A percentile compares a stretch with the other conserved stretches of the same genome.
Evolutionary conservation across 108 stramenopile genomes (phyloP).

Genomic region (Tribonema minus): DNA sequence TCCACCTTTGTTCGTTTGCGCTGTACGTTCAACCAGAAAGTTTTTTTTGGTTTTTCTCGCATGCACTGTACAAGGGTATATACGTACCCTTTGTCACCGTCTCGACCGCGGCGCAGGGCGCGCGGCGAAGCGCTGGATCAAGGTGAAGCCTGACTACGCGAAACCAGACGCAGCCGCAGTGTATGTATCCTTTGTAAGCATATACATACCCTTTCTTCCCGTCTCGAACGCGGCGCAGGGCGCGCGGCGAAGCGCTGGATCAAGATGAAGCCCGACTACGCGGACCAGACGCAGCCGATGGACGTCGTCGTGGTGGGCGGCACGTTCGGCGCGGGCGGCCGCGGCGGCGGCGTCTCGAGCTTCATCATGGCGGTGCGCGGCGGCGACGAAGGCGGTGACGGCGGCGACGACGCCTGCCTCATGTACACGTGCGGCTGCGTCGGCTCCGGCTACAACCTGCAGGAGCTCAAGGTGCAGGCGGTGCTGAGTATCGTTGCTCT

Average conservation of each 20-base stretch:
- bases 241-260: too few species aligned
- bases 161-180: neutral
- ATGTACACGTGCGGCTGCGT: neutral
- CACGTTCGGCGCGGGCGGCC: neutral
- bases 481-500: too few species aligned
- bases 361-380: neutral
- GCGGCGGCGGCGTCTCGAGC: neutral
- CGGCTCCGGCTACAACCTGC: neutral
- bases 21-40: too few species aligned
- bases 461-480: neutral
- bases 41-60: too few species aligned
- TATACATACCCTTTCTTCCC: too few species aligned
- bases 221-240: too few species aligned
- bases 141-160: constrained; percentile 54
- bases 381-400: neutral
- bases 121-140: constrained; percentile 47
- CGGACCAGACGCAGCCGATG: neutral
- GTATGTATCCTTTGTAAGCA: too few species aligned
- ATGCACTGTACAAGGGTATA: too few species aligned
- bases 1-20: too few species aligned
- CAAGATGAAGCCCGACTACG: constrained; percentile 56
- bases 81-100: too few species aligned
- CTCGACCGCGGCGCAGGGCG: too few species aligned
- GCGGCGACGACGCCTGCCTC: neutral
- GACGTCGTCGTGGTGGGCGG: neutral